Evolutionary conservation across 2,329 filamentous ascomycete genomes (phyloP).

Genomic region (Dryadomyces quercus-mongolicae): DNA sequence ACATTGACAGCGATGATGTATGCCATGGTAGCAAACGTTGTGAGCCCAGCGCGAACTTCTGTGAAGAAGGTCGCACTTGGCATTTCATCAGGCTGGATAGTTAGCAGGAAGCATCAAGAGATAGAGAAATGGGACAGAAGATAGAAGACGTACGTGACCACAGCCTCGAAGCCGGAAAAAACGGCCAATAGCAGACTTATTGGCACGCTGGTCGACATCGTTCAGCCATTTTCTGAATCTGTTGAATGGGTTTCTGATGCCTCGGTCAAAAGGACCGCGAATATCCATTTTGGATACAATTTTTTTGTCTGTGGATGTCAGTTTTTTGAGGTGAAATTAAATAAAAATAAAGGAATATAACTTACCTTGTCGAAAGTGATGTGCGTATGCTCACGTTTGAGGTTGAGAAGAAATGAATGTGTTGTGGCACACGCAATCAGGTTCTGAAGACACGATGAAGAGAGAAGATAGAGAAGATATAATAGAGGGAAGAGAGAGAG

Average conservation of each 20-base stretch:
- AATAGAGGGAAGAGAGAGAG: not conserved
- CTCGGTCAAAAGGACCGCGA: no score
- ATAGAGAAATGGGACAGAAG: not conserved
- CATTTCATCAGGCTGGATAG: slow-evolving; percentile 44
- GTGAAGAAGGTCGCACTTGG: slow-evolving; percentile 59
- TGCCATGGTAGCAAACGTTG: slow-evolving; percentile 72
- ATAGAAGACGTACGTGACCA: slow-evolving; percentile 46
- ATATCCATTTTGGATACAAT: no score
- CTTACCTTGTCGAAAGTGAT: no score
- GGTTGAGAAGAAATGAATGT: no score
- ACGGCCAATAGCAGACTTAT: slow-evolving; percentile 37
- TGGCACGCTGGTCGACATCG: slow-evolving; percentile 21
- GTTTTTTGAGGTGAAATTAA: no score
- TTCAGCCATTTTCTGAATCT: slow-evolving; percentile 37
- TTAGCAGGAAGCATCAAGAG: not conserved
- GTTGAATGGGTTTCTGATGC: slow-evolving; percentile 27
- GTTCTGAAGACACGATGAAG: no score
- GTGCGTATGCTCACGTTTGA: no score
- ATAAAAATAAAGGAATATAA: not conserved
- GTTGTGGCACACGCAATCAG: no score
- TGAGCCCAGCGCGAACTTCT: slow-evolving; percentile 67
- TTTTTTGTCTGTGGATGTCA: not conserved
- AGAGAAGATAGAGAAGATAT: not conserved
- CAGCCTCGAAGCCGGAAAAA: slow-evolving; percentile 56
- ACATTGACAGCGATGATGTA: slow-evolving; percentile 72